phyloP scores from a whole-genome alignment of 345 rosid species.

The Moricandia moricandioides region DNA sequence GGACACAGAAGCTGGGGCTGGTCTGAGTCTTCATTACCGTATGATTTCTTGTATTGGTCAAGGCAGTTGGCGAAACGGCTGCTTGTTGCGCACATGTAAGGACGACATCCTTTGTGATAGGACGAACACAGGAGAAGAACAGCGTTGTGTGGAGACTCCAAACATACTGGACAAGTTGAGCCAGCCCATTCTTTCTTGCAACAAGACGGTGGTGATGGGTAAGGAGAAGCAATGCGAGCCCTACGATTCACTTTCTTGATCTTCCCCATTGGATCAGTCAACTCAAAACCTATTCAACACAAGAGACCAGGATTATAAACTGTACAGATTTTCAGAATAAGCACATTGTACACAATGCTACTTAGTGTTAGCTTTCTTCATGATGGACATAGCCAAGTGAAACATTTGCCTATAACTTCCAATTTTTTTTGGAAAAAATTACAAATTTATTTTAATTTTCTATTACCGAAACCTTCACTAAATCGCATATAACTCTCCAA shows the following conservation, averaged over 20 bases:
- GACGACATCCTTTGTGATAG: conserved; percentile 82
- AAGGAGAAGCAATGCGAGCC: conserved; percentile 29
- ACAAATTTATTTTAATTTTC: too few relatives aligned
- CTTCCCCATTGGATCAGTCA: conserved; percentile 48
- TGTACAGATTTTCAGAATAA: not conserved
- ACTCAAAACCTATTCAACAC: conserved; percentile 22
- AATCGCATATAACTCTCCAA: too few relatives aligned
- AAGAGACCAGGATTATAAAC: not conserved
- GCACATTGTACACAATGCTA: not conserved
- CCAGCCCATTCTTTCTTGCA: conserved; percentile 63
- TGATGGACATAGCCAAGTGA: too few relatives aligned
- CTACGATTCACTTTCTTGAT: conserved; percentile 40
- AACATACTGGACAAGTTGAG: conserved; percentile 67
- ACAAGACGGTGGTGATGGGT: conserved; percentile 43
- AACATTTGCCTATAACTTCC: too few relatives aligned
- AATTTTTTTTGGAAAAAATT: too few relatives aligned
- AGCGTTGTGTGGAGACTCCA: conserved; percentile 87
- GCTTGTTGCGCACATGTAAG: conserved; percentile 93
- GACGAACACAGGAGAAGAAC: conserved; percentile 84
- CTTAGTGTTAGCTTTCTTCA: not conserved
- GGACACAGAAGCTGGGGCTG: conserved; percentile 80
- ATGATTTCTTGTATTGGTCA: conserved; percentile 79
- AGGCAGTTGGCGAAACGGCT: conserved; percentile 81
- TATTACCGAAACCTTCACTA: too few relatives aligned
- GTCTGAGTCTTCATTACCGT: conserved; percentile 40